Evolutionary conservation across 768 basidiomycete genomes (phyloP).

Genomic region (Lepiota brunneoincarnata): DNA sequence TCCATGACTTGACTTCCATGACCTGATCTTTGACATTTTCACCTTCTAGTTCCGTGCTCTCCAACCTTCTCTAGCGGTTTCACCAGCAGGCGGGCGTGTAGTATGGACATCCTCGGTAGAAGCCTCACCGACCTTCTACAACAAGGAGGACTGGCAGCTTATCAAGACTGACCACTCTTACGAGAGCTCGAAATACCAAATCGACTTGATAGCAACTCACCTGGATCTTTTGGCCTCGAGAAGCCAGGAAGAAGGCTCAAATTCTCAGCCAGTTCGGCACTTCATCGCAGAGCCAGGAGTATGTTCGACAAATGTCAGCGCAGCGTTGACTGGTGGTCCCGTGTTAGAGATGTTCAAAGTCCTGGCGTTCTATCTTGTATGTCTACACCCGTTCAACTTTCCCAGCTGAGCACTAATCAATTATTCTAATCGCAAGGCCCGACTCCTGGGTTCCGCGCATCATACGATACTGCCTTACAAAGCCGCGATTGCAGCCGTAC

Average conservation of each 20-base stretch:
- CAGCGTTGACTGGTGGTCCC: constrained; percentile 38
- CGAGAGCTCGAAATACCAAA: constrained; percentile 73
- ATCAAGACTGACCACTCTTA: constrained; percentile 61
- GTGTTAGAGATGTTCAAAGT: constrained; percentile 48
- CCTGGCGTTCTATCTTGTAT: constrained; percentile 60
- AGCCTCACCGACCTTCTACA: constrained; percentile 50
- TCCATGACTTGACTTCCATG: constrained; percentile 10
- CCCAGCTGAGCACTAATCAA: constrained; percentile 8
- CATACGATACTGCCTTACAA: constrained; percentile 63
- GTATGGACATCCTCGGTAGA: constrained; percentile 81
- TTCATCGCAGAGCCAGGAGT: constrained; percentile 70
- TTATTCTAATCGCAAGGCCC: constrained; percentile 45
- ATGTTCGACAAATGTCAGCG: constrained; percentile 59
- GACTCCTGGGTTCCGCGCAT: constrained; percentile 62
- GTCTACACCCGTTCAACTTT: constrained; percentile 20
- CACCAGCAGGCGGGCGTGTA: constrained; percentile 53
- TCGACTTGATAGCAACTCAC: constrained; percentile 58
- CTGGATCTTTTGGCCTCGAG: constrained; percentile 46
- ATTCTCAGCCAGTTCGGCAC: constrained; percentile 43
- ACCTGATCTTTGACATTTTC: background rate
- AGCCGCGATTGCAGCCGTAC: constrained; percentile 64
- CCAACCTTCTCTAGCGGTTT: constrained; percentile 47
- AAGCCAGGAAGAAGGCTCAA: background rate
- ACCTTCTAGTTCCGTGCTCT: constrained; percentile 58
- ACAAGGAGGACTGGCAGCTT: constrained; percentile 72